phyloP scores from a whole-genome alignment of 2,329 filamentous ascomycete genomes.

The Neophaeococcomyces aloes region DNA sequence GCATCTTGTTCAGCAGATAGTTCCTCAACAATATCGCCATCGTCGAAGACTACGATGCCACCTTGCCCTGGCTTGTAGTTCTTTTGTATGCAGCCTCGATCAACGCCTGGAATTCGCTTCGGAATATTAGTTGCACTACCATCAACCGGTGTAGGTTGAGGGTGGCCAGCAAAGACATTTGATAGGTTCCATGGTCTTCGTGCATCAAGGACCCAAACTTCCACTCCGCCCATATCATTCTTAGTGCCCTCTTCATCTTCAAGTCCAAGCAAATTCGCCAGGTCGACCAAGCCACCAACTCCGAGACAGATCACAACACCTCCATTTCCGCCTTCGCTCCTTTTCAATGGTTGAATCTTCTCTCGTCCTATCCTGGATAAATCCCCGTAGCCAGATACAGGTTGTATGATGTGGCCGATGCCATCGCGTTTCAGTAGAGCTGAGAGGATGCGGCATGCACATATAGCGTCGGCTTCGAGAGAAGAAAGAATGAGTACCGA shows the following conservation, averaged over 20 bases:
- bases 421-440: slow-evolving; percentile 93
- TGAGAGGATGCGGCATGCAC: slow-evolving; percentile 88
- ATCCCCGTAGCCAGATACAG: slow-evolving; percentile 84
- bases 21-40: slow-evolving; percentile 86
- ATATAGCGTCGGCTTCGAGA: slow-evolving; percentile 89
- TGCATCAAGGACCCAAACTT: slow-evolving; percentile 80
- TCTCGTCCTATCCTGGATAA: slow-evolving; percentile 68
- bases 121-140: slow-evolving; percentile 36
- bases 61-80: slow-evolving; percentile 68
- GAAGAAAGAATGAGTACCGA: slow-evolving; percentile 75
- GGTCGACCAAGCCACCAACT: slow-evolving; percentile 81
- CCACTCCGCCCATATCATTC: slow-evolving; percentile 23
- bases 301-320: slow-evolving; percentile 87
- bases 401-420: slow-evolving; percentile 94
- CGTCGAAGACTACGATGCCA: slow-evolving; percentile 88
- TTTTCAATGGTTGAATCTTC: slow-evolving; percentile 76
- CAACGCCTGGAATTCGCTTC: slow-evolving; percentile 54
- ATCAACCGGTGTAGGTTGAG: slow-evolving; percentile 30
- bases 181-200: slow-evolving; percentile 87
- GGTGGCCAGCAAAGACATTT: slow-evolving; percentile 77
- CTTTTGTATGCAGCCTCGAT: slow-evolving; percentile 59
- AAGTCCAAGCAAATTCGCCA: slow-evolving; percentile 69
- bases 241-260: slow-evolving; percentile 45
- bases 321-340: slow-evolving; percentile 69
- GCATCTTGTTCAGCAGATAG: slow-evolving; percentile 64